Evolutionary conservation across 2,329 filamentous ascomycete genomes (phyloP), one percentile per base, ranked within the genome.

Genomic region (Tolypocladium nubicola): DNA sequence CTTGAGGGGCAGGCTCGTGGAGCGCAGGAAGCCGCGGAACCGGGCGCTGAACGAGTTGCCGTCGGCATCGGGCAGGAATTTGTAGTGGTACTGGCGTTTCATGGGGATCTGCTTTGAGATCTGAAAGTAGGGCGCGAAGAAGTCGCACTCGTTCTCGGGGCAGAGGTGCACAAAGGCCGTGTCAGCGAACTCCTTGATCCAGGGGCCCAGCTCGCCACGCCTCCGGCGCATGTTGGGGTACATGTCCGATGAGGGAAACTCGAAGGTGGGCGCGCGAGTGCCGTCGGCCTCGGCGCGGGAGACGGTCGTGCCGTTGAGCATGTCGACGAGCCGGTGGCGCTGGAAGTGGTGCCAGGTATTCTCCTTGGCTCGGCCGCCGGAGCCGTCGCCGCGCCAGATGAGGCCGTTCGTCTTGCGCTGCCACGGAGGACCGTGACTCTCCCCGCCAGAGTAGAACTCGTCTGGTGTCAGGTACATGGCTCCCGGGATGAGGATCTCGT

Each of bases 1-100:
- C 71, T 90, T 90, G 66, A 90, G 79, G 1, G 85, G 84, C 39
- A 88, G 69, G 52, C 80, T 84, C 1, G 81, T 87, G 41, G 81
- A 86, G 33, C 79, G 75, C 10, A 90, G 72, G 62, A 89, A 86
- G 0, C 77, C 79, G 52, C 80, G 77, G 70, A 82, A 87, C n/a
- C 84, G 77, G 4, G 81, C 83, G 56, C 77, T 82, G 65, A 84
- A 85, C 2, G 78, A 80, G 70, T 85, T 82, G n/a, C 87, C 87
- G 66, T 90, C 88, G 50, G 87, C 79, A 65, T 90, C 87, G 0
- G 84, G 80, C 1, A 90, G 75, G 64, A 82, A 88, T 66, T 89
- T 90, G 71, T 78, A 72, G n/a, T 64, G 59, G 63, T 80, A 82
- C 62, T 82, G 77, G 53, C 76, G 65, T 57, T 70, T 71, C 71